Evolutionary conservation across 495 filamentous ascomycete genomes (phyloP).

Genomic region (Penicillium arizonense): DNA sequence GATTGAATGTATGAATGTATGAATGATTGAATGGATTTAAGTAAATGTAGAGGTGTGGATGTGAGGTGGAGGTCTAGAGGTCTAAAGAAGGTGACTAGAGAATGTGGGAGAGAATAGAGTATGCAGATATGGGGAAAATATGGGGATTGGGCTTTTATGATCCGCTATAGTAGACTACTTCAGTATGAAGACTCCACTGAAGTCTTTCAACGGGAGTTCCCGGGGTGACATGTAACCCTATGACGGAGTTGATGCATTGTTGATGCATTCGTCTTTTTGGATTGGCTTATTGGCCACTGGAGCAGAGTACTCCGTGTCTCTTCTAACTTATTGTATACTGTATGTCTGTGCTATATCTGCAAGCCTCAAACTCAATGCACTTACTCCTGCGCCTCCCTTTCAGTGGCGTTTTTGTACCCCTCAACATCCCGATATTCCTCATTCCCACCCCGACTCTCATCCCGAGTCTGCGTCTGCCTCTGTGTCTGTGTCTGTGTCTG

Average conservation of each 20-base stretch:
- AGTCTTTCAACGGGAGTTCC: constrained; percentile 17
- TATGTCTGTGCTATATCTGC: not conserved
- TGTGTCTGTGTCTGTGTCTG: constrained; percentile 8
- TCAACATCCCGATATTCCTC: constrained; percentile 4
- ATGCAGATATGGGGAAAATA: constrained; percentile 1
- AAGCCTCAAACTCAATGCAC: constrained; percentile 14
- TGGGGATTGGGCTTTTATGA: constrained; percentile 12
- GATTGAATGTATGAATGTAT: no score
- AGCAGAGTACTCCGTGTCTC: constrained; percentile 16
- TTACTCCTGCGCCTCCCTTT: not conserved
- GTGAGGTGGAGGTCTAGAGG: not conserved
- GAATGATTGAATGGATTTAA: not conserved
- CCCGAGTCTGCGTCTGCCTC: not conserved
- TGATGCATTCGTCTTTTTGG: constrained; percentile 1
- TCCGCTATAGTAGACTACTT: not conserved
- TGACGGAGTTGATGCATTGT: constrained; percentile 37
- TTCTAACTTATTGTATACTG: not conserved
- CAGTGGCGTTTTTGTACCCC: constrained; percentile 8
- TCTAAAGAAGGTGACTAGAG: not conserved
- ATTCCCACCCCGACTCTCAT: not conserved
- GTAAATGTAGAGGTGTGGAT: not conserved
- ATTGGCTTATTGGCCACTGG: not conserved
- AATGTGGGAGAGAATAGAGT: not conserved
- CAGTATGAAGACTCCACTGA: no score
- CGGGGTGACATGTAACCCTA: constrained; percentile 27